Conservation (phyloP, 2,329 filamentous ascomycete genomes). For the Cladosporium sp. region DNA sequence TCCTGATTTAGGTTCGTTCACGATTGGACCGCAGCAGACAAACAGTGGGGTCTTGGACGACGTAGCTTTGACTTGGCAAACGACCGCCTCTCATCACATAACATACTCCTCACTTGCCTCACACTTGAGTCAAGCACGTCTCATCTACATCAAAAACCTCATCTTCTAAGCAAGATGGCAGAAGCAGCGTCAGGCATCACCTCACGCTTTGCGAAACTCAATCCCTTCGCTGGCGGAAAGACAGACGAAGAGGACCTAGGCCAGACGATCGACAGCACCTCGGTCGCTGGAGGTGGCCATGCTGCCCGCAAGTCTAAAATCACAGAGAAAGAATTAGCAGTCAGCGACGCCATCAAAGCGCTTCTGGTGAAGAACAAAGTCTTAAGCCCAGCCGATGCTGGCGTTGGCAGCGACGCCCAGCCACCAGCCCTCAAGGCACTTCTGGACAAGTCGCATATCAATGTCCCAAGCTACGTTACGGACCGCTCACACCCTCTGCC, state of each 20-base stretch:
- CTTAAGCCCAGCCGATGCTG: conserved; percentile 47
- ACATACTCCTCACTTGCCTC: neutral
- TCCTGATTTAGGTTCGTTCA: neutral
- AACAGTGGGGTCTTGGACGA: neutral
- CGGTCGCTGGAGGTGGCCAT: conserved; percentile 58
- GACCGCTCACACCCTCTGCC: conserved; percentile 59
- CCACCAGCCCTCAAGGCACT: conserved; percentile 48
- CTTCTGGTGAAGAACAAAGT: conserved; percentile 54
- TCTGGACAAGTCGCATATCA: conserved; percentile 55
- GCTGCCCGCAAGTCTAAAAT: conserved; percentile 45
- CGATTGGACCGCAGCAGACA: neutral
- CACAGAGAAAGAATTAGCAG: conserved; percentile 52
- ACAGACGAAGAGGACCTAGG: conserved; percentile 51
- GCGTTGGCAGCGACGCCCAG: conserved; percentile 42
- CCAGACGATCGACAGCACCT: conserved; percentile 46
- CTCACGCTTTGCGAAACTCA: conserved; percentile 36
- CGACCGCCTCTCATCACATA: neutral
- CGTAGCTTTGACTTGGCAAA: neutral
- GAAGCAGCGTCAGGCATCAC: conserved; percentile 18
- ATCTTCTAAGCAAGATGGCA: neutral
- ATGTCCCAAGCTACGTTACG: conserved; percentile 51
- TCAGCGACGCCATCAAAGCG: conserved; percentile 55
- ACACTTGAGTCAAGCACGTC: neutral
- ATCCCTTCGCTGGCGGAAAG: conserved; percentile 33
- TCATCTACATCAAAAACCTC: neutral